Evolutionary conservation across 495 filamentous ascomycete species (phyloP).

Genomic region (Extremus antarcticus): DNA sequence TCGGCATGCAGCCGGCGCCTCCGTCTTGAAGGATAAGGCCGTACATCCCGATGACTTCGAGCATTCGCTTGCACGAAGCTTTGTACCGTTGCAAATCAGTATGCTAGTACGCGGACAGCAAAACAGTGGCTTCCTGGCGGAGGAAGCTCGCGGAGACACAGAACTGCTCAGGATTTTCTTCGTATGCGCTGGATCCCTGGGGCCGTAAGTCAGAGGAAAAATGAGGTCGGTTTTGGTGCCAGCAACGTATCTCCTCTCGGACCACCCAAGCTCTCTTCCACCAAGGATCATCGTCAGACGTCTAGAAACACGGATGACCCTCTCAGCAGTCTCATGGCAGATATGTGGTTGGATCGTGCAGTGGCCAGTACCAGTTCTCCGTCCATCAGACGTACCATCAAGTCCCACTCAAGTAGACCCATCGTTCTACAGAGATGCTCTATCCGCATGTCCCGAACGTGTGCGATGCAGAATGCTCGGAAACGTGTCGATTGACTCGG

Average conservation of each 20-base stretch:
- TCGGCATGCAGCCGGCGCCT: neutral
- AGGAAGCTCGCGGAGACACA: neutral
- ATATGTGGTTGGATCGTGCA: neutral
- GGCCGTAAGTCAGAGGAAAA: neutral
- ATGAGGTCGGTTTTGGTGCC: neutral
- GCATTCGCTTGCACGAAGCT: neutral
- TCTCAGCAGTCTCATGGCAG: neutral
- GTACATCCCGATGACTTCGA: neutral
- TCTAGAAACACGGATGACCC: neutral
- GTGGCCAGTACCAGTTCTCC: neutral
- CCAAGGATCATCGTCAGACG: neutral
- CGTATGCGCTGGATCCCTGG: neutral
- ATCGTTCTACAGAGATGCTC: neutral
- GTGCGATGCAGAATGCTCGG: too few species aligned
- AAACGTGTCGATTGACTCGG: too few species aligned
- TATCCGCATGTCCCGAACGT: too few species aligned
- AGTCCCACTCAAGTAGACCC: neutral
- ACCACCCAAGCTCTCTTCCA: neutral
- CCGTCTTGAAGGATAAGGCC: neutral
- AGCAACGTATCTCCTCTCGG: neutral
- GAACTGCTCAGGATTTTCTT: neutral
- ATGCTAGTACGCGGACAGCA: neutral
- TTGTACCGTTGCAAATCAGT: neutral
- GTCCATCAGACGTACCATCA: conserved; percentile 1
- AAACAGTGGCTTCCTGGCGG: neutral